Percentiles rank a stretch among this genome's conserved stretches.
phyloP scores from a whole-genome alignment of 805 yeast species.

The Candida pini region DNA sequence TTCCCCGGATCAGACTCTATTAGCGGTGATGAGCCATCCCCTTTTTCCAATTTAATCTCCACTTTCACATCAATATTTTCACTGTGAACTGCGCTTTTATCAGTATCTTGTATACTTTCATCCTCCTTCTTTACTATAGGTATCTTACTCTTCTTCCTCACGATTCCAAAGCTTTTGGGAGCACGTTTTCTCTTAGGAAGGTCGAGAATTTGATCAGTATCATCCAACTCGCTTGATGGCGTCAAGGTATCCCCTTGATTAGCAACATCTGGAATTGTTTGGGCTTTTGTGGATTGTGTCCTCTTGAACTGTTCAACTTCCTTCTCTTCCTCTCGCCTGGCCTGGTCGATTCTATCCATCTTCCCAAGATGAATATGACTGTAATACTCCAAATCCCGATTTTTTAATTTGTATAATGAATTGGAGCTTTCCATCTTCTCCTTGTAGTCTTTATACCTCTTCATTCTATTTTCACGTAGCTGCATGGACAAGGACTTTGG shows the following conservation, averaged over 20 bases:
- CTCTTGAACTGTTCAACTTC: constrained; percentile 10
- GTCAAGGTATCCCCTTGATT: too few relatives aligned
- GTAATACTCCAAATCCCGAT: constrained; percentile 33
- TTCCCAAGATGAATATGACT: constrained; percentile 20
- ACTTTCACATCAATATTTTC: neutral
- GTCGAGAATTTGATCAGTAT: too few relatives aligned
- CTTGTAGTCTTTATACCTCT: constrained; percentile 21
- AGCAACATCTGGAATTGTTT: constrained; percentile 19
- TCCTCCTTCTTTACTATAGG: neutral
- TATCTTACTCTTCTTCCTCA: neutral
- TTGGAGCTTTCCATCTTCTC: constrained; percentile 33
- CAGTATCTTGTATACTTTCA: neutral
- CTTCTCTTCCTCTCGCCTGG: too few relatives aligned
- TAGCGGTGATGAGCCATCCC: neutral
- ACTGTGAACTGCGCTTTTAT: neutral
- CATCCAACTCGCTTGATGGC: too few relatives aligned
- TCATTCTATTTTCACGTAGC: constrained; percentile 32
- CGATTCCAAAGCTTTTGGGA: neutral
- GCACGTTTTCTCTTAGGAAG: too few relatives aligned
- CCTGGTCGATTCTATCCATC: too few relatives aligned
- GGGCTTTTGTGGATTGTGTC: constrained; percentile 13
- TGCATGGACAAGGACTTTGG: constrained; percentile 39
- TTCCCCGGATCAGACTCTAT: too few relatives aligned
- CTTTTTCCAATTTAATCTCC: too few relatives aligned
- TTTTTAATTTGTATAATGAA: constrained; percentile 37